Conservation (phyloP, 805 yeast genomes). For the Candida ipomoeae region DNA sequence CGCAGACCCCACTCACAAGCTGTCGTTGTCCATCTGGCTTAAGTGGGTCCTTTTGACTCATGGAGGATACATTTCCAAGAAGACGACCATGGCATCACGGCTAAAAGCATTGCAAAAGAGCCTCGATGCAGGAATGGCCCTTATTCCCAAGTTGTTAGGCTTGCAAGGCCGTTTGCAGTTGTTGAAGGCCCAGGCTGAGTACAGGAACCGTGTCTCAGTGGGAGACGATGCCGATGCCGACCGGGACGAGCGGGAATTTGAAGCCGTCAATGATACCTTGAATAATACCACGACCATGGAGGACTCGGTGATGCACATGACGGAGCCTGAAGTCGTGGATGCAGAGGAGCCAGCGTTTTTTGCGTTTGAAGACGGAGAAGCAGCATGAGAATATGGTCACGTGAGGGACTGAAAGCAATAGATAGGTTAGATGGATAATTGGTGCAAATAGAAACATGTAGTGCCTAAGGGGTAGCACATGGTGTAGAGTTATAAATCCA, state of each 20-base stretch:
- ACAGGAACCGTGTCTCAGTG: conserved; percentile 42
- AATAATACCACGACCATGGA: conserved; percentile 24
- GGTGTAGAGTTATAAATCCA: too few relatives aligned
- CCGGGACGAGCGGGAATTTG: conserved; percentile 15
- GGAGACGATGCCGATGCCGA: conserved; percentile 17
- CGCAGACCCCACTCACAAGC: conserved; percentile 23
- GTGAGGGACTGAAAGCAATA: not conserved
- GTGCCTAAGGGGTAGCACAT: too few relatives aligned
- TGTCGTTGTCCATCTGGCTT: conserved; percentile 56
- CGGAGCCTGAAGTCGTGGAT: conserved; percentile 8
- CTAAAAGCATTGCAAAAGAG: conserved; percentile 56
- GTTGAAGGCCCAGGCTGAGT: conserved; percentile 66
- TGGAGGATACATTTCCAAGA: conserved; percentile 57
- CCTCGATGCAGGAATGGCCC: conserved; percentile 50
- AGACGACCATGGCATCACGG: conserved; percentile 49
- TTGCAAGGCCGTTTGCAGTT: conserved; percentile 84
- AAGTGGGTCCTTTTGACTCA: conserved; percentile 73
- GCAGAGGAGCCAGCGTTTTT: not conserved
- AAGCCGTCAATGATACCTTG: conserved; percentile 16
- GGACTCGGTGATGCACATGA: conserved; percentile 28
- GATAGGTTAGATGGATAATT: too few relatives aligned
- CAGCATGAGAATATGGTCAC: not conserved
- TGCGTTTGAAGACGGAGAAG: conserved; percentile 6
- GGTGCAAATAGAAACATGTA: too few relatives aligned
- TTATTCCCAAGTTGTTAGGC: conserved; percentile 65